Evolutionary conservation across 2,329 filamentous ascomycete species (phyloP), one percentile per base, ranked within the genome.

Genomic region (Alternaria sp.): DNA sequence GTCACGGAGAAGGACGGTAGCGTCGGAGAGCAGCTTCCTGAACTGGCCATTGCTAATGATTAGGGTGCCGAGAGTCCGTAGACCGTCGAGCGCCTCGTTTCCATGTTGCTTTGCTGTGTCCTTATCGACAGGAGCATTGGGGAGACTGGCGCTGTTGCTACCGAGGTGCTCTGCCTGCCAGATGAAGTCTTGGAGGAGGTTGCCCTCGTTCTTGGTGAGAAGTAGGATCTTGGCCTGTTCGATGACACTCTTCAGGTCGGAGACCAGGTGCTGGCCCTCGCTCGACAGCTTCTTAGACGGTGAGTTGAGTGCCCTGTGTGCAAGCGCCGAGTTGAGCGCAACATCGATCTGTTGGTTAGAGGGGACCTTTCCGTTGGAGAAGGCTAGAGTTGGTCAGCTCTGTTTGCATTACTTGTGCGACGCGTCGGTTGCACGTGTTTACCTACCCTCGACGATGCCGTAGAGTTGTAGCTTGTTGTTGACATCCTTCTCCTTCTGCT

Each of bases 291-390:
- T 90, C 62, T 86, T 82, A 1, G 92, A 90, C 6, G 94, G 93
- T 25, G 82, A 87, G 4, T 87, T 81, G 27, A 98, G 83, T 9
- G 88, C 84, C 76, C 86, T 89, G 68, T 91, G 94, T 34, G 85
- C 84, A 52, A 97, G 85, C 71, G 93, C 91, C 77, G 91, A 95
- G 85, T 96, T 98, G 77, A 99, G 82, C 28, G 95, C 94, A 50
- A 97, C 86, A 82, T 98, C 95, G 78, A 97, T 96, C 83, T 97
- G 94, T 73, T 94, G 92, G 81, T 97, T 97, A 73, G 94, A 97
- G 65, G 94, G 94, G 46, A 94, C 89, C 80, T 97, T 98, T 83
- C 94, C 94, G 70, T 89, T 87, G 76, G 91, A 85, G 80, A 98
- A 97, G 54, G 93, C 94, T 84, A 79, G 63, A 41, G 49, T n/a